Percentiles rank a stretch among this genome's conserved stretches.
These are phyloP conservation scores for Myxozyma udenii DNA, from an alignment of 805 yeast species.

Conservation along the genomic window DNA sequence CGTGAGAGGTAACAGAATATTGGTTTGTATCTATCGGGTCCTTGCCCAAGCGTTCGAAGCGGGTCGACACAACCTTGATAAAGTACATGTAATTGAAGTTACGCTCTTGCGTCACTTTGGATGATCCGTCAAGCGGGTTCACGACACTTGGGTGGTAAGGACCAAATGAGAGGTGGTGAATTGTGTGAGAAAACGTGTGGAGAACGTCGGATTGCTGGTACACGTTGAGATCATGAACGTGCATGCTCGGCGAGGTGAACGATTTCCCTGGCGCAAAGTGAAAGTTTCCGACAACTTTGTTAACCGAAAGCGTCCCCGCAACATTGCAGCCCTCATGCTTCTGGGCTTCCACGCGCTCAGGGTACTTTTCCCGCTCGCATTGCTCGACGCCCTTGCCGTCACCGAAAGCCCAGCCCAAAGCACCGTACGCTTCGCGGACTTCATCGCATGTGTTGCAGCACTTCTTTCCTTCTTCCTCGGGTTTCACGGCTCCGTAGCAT, in stretches of 20 bases:
- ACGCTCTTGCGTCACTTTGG: constrained; percentile 36
- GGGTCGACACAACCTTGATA: constrained; percentile 84
- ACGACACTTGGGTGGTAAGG: constrained; percentile 37
- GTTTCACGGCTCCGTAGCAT: constrained; percentile 83
- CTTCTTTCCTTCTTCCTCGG: constrained; percentile 43
- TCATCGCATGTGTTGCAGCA: constrained; percentile 87
- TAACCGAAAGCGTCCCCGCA: constrained; percentile 71
- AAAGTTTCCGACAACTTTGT: constrained; percentile 82
- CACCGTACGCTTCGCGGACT: constrained; percentile 75
- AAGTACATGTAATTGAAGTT: constrained; percentile 70
- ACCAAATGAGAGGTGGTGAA: constrained; percentile 85
- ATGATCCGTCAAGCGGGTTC: constrained; percentile 55
- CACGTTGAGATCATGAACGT: constrained; percentile 80
- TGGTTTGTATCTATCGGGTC: constrained; percentile 71
- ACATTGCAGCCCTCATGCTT: constrained; percentile 85
- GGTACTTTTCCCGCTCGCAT: constrained; percentile 88
- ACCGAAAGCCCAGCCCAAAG: constrained; percentile 78
- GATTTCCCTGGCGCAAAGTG: constrained; percentile 97
- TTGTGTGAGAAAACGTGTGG: constrained; percentile 71
- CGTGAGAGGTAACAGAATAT: constrained; percentile 83
- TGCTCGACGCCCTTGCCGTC: constrained; percentile 87
- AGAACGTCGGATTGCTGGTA: constrained; percentile 52
- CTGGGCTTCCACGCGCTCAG: constrained; percentile 54
- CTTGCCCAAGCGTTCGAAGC: constrained; percentile 65
- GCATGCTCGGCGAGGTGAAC: constrained; percentile 54